phyloP scores from a whole-genome alignment of 2,329 filamentous ascomycete species.

The Pseudocercospora fuligena region DNA sequence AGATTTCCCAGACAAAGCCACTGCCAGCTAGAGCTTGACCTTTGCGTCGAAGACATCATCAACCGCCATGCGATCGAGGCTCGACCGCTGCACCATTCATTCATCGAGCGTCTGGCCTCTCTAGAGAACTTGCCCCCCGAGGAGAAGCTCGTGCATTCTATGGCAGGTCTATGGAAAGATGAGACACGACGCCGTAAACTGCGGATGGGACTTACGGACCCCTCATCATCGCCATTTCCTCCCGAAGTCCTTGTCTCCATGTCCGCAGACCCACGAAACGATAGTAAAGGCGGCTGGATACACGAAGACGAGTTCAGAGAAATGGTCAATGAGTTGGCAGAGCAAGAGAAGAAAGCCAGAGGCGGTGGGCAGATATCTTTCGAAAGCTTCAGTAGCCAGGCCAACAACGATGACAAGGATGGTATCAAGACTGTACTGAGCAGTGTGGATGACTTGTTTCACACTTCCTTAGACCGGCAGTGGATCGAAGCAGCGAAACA shows the following conservation, averaged over 20 bases:
- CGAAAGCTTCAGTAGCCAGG: constrained; percentile 65
- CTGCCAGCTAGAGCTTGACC: constrained; percentile 86
- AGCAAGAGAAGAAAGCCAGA: constrained; percentile 62
- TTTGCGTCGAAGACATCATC: constrained; percentile 84
- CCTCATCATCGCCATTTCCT: constrained; percentile 76
- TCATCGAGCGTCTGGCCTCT: constrained; percentile 69
- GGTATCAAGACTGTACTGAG: constrained; percentile 76
- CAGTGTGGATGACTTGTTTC: constrained; percentile 86
- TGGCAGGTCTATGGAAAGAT: constrained; percentile 91
- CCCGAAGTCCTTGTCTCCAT: constrained; percentile 83
- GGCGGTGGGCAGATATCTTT: constrained; percentile 59
- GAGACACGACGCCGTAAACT: constrained; percentile 80
- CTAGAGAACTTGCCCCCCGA: constrained; percentile 62
- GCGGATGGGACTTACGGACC: constrained; percentile 67
- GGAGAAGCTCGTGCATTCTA: constrained; percentile 87
- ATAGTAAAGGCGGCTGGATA: constrained; percentile 81
- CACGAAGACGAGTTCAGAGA: constrained; percentile 83
- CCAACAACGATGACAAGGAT: constrained; percentile 54
- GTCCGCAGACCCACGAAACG: constrained; percentile 78
- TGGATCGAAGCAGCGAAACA: constrained; percentile 16
- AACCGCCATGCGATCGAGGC: constrained; percentile 79
- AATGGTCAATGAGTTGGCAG: constrained; percentile 66
- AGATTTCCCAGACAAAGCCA: constrained; percentile 79
- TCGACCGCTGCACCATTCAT: constrained; percentile 83
- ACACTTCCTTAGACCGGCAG: constrained; percentile 46